These are phyloP conservation scores for Diaporthe ilicicola DNA, from an alignment of 2,329 filamentous ascomycete species.

Conservation along the genomic window DNA sequence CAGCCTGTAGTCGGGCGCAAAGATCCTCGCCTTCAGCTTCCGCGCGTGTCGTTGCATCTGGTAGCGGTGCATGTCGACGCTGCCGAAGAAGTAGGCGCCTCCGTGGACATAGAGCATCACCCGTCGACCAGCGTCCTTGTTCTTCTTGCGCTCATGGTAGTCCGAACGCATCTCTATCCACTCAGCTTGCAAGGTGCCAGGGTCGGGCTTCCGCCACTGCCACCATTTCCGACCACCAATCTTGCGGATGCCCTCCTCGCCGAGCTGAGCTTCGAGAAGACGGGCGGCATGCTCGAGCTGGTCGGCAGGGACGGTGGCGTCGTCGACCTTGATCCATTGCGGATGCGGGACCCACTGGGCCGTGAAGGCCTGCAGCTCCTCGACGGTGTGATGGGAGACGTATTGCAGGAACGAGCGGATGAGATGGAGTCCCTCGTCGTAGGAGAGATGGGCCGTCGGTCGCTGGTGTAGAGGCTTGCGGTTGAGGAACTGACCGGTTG, in stretches of 20 bases:
- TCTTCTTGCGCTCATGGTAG: constrained; percentile 74
- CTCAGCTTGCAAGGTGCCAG: constrained; percentile 77
- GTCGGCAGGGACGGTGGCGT: constrained; percentile 70
- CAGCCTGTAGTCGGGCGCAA: constrained; percentile 87
- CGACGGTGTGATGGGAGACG: constrained; percentile 88
- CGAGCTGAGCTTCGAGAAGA: constrained; percentile 77
- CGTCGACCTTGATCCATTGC: constrained; percentile 84
- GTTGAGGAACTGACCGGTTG: constrained; percentile 75
- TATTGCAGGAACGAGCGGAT: constrained; percentile 87
- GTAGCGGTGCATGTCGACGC: constrained; percentile 96
- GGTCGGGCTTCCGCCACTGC: constrained; percentile 78
- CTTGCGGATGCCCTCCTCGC: constrained; percentile 74
- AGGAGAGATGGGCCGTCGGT: constrained; percentile 89
- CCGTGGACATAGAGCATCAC: constrained; percentile 96
- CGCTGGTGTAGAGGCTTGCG: constrained; percentile 78
- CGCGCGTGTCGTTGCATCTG: constrained; percentile 96
- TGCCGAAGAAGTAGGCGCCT: constrained; percentile 94
- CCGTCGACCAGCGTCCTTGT: constrained; percentile 68
- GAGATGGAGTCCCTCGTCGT: constrained; percentile 89
- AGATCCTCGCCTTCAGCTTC: constrained; percentile 88
- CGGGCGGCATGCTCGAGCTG: constrained; percentile 72
- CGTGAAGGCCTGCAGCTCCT: constrained; percentile 92
- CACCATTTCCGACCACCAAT: constrained; percentile 89
- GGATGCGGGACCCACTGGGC: constrained; percentile 91
- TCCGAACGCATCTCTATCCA: constrained; percentile 97